phyloP scores from a whole-genome alignment of 768 basidiomycete species.

The Mrakia hoshinonis region DNA sequence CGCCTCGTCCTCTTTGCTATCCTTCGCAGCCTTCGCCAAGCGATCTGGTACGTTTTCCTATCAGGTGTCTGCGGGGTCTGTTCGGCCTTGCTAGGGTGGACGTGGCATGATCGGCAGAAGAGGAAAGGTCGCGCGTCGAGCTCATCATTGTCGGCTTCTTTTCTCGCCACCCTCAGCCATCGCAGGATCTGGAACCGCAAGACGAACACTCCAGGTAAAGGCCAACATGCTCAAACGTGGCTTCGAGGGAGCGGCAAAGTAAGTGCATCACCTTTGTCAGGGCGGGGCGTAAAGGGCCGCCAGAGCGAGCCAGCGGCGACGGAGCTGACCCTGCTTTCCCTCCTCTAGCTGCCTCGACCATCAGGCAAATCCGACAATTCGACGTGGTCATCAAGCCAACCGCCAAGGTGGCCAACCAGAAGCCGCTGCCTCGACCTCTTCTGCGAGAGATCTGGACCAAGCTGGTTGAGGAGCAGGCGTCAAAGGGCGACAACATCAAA shows the following conservation, averaged over 20 bases:
- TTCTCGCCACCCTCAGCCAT: background rate
- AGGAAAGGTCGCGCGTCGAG: too few species aligned
- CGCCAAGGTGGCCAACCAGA: slow-evolving; percentile 7
- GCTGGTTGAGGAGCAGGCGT: background rate
- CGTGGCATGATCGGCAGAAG: too few species aligned
- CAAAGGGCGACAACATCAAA: background rate
- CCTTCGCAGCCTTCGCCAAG: background rate
- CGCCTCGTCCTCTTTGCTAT: background rate
- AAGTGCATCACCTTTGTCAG: too few species aligned
- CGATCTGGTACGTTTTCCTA: background rate
- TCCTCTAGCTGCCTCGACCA: too few species aligned
- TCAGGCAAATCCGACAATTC: background rate
- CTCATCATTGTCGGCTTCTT: background rate
- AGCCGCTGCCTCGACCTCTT: background rate
- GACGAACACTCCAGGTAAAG: background rate
- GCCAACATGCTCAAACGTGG: slow-evolving; percentile 5
- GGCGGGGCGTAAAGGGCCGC: too few species aligned
- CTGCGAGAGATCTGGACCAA: slow-evolving; percentile 3
- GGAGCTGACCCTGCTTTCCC: background rate
- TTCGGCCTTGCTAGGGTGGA: background rate
- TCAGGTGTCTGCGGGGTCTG: background rate
- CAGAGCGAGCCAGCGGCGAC: background rate
- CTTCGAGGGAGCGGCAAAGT: slow-evolving; percentile 4
- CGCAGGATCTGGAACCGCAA: background rate
- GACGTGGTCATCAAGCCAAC: background rate